These are phyloP conservation scores for Fusarium fujikuroi DNA, from an alignment of 2,329 filamentous ascomycete genomes.

Conservation along the genomic window DNA sequence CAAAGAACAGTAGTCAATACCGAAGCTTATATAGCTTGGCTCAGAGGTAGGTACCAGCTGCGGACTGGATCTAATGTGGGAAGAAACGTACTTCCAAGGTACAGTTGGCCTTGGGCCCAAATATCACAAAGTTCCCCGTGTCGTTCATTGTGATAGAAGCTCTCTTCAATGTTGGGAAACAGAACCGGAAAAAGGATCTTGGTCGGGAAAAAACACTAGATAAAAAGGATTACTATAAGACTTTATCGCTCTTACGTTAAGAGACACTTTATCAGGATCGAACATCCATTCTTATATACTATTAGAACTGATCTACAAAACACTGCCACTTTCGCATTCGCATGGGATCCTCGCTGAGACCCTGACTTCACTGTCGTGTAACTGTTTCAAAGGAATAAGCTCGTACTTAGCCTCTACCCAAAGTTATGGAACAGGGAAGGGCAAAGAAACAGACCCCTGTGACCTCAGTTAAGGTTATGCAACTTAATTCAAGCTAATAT, in stretches of 20 bases:
- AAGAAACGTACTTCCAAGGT: constrained; percentile 17
- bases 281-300: not conserved
- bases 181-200: no score
- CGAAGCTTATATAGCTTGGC: not conserved
- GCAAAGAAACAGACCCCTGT: not conserved
- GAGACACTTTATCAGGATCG: not conserved
- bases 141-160: not conserved
- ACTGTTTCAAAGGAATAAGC: not conserved
- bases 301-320: not conserved
- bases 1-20: not conserved
- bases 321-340: constrained; percentile 16
- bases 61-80: not conserved
- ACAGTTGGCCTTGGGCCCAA: constrained; percentile 32
- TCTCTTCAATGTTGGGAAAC: not conserved
- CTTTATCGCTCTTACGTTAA: no score
- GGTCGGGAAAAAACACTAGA: no score
- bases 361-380: not conserved
- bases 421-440: not conserved
- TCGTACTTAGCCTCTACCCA: not conserved
- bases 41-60: not conserved
- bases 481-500: not conserved
- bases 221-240: not conserved
- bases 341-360: not conserved
- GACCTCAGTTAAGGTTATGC: not conserved
- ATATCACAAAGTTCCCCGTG: constrained; percentile 3